Base-by-base conservation (phyloP, 116 monocot genomes). In the Phalaenopsis hybrid region DNA sequence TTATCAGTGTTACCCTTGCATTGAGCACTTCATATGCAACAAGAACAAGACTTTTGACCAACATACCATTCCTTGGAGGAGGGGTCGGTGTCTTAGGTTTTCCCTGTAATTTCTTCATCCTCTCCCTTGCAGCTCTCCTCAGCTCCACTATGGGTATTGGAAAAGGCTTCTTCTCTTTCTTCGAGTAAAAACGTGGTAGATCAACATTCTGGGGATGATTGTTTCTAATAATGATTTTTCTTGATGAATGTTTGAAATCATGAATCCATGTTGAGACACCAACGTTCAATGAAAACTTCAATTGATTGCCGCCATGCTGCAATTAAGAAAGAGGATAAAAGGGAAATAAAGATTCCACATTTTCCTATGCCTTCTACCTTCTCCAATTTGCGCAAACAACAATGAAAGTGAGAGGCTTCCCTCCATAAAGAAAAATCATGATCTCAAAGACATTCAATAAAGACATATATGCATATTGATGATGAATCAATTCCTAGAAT, bases 131-230 rank as follows among this genome's bases (percentile, higher is more conserved):
- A 77, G 84, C 86, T 33, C 98, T 90, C 69, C 98, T 88, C 74
- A 95, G 85, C 90, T 98, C 95, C 78, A 98, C 15, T 34, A 98
- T 86, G 16, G 98, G 98, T 21, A 93, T 52, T 20, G 98, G 98
- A 93, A 98, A 98, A 81, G 98, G 98, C 79, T 98, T 98, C 87
- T 98, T 98, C 84, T 98, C 98, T 76, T 76, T 95, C 58, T 84
- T 98, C 55, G 95, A 93, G 81, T 98, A 93, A 63, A 89, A 88
- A 5, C 81, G 91, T 79, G 98, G 98, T 18, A 95, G 79, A 90
- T 98, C 95, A 65, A 89, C 75, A 92, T 98, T 98, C 84, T 98
- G 98, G 78, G 91, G 93, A 79, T 92, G 76, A 81, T 85, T 83
- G 44, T 84, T 85, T 87, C 76, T 91, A 51, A 93, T 46, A 58